A percentile compares a stretch with the other conserved stretches of the same genome.
Evolutionary conservation across 1,284 basidiomycete species (phyloP).

Genomic region (Melampsora larici-populina): DNA sequence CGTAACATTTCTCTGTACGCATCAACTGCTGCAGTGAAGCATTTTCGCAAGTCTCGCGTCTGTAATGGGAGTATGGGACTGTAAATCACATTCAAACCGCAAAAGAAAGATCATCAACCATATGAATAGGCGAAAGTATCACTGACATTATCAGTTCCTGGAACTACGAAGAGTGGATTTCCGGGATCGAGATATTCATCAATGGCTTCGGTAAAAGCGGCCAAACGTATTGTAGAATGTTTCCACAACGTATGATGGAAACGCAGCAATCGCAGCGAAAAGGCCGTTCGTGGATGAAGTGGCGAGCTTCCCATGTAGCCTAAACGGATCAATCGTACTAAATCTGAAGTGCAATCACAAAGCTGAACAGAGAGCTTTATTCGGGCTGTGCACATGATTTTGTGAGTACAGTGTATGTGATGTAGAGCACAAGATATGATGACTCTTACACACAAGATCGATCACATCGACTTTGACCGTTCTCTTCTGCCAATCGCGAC

Average conservation of each 20-base stretch:
- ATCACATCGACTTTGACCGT: no score
- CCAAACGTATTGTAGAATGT: neutral
- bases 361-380: neutral
- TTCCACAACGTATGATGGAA: slow-evolving; percentile 17
- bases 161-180: slow-evolving; percentile 2
- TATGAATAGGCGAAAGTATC: no score
- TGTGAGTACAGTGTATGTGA: no score
- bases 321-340: neutral
- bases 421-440: no score
- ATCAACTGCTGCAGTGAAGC: neutral
- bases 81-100: no score
- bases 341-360: slow-evolving; percentile 5
- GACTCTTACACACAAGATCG: no score
- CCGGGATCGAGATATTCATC: slow-evolving; percentile 11
- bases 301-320: neutral
- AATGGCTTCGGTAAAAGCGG: neutral
- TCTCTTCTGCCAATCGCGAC: no score
- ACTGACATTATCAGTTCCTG: no score
- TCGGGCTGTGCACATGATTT: no score
- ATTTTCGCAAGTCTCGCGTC: neutral
- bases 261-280: slow-evolving; percentile 6
- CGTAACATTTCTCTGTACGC: slow-evolving; percentile 8
- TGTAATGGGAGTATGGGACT: no score
- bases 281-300: neutral
- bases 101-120: no score